These are phyloP conservation scores for Helotiales sp. DNA, from an alignment of 2,329 filamentous ascomycete genomes.

Conservation along the genomic window DNA sequence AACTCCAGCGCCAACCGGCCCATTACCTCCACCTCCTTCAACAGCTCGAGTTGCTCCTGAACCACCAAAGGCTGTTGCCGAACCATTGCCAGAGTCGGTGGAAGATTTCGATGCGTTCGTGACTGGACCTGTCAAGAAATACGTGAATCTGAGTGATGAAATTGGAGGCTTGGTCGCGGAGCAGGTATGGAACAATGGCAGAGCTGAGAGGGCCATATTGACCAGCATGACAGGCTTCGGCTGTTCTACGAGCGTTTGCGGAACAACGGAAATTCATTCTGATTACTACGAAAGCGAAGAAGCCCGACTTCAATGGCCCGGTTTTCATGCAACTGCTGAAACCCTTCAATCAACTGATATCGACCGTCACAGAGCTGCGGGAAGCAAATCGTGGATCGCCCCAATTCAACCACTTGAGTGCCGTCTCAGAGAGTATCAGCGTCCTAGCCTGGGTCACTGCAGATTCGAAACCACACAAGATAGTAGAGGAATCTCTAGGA, in stretches of 20 bases:
- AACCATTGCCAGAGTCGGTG: slow-evolving; percentile 71
- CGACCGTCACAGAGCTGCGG: slow-evolving; percentile 76
- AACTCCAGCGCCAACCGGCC: slow-evolving; percentile 40
- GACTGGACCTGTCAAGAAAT: slow-evolving; percentile 70
- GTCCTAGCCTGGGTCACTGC: slow-evolving; percentile 89
- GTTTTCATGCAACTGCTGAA: slow-evolving; percentile 79
- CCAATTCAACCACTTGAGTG: slow-evolving; percentile 78
- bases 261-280: slow-evolving; percentile 87
- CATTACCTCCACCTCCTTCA: slow-evolving; percentile 33
- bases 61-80: slow-evolving; percentile 42
- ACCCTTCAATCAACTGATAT: slow-evolving; percentile 81
- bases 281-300: slow-evolving; percentile 87
- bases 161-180: slow-evolving; percentile 77
- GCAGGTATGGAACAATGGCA: slow-evolving; percentile 57
- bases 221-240: slow-evolving; percentile 43
- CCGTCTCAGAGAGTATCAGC: slow-evolving; percentile 87
- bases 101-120: slow-evolving; percentile 86
- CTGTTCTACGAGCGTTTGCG: slow-evolving; percentile 66
- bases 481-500: slow-evolving; percentile 78
- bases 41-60: slow-evolving; percentile 47
- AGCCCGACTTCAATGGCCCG: slow-evolving; percentile 67
- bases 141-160: slow-evolving; percentile 74
- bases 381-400: slow-evolving; percentile 77
- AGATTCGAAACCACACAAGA: slow-evolving; percentile 79
- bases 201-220: slow-evolving; percentile 6